Conservation (phyloP, 352 stramenopile species). For the Phytophthora foliorum region DNA sequence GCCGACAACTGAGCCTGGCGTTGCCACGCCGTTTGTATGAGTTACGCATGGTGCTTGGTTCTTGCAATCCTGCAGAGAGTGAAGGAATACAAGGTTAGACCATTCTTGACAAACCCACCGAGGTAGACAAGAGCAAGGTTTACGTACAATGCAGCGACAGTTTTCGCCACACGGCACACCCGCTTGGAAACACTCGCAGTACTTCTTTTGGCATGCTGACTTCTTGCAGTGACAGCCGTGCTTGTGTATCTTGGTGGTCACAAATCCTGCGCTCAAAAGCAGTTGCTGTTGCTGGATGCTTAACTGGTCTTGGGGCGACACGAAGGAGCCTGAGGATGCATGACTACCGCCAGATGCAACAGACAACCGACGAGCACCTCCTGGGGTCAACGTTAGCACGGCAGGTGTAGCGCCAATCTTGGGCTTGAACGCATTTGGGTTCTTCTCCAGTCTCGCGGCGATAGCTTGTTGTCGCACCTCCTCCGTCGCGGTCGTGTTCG, state of each 20-base stretch:
- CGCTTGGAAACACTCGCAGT: constrained; percentile 97
- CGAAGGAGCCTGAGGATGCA: constrained; percentile 25
- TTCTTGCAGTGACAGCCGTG: constrained; percentile 97
- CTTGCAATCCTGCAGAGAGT: constrained; percentile 70
- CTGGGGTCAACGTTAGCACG: constrained; percentile 17
- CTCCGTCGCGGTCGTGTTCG: constrained; percentile 89
- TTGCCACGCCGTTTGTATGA: constrained; percentile 44
- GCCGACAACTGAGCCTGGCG: constrained; percentile 19
- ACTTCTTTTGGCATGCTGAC: constrained; percentile 97
- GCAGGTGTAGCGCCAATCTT: constrained; percentile 88
- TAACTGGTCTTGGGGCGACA: constrained; percentile 34
- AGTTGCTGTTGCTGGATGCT: constrained; percentile 29
- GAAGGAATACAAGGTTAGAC: constrained; percentile 12
- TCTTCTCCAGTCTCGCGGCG: constrained; percentile 91
- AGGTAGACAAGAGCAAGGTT: constrained; percentile 1
- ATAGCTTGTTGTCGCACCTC: constrained; percentile 87
- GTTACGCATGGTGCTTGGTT: constrained; percentile 69
- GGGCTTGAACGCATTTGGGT: constrained; percentile 96
- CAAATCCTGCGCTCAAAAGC: constrained; percentile 21
- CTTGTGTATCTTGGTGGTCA: constrained; percentile 91
- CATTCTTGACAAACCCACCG: not conserved
- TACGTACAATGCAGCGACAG: constrained; percentile 90
- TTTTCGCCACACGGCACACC: constrained; percentile 88
- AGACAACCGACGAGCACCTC: constrained; percentile 22
- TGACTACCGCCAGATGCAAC: constrained; percentile 17